phyloP scores from a whole-genome alignment of 164 flowering plant genomes.

The Magnolia kwangsiensis region DNA sequence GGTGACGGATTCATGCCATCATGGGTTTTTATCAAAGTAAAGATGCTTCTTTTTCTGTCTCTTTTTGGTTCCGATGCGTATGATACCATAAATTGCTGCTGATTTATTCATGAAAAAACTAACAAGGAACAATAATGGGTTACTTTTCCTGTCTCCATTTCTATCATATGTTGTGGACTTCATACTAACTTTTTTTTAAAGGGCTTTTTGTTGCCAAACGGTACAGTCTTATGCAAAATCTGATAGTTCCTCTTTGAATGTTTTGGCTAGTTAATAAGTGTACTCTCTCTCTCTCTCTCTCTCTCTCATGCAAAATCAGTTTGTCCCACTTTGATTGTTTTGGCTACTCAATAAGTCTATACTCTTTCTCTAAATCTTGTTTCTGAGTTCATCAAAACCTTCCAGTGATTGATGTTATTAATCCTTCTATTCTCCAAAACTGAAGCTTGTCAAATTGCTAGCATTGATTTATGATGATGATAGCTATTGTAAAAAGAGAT shows the following conservation, averaged over 20 bases:
- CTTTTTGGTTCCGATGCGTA: not conserved
- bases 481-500: too few relatives aligned
- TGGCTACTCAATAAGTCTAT: too few relatives aligned
- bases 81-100: not conserved
- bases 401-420: too few relatives aligned
- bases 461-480: too few relatives aligned
- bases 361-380: too few relatives aligned
- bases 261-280: too few relatives aligned
- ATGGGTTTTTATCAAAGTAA: conserved; percentile 89
- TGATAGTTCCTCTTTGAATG: not conserved
- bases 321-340: too few relatives aligned
- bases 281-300: too few relatives aligned
- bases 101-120: not conserved
- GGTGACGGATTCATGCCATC: conserved; percentile 94
- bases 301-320: too few relatives aligned
- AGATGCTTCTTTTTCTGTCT: not conserved
- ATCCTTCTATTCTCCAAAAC: too few relatives aligned
- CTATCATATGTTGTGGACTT: not conserved
- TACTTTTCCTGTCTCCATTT: not conserved
- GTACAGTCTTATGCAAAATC: not conserved
- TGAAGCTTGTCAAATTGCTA: too few relatives aligned
- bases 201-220: not conserved
- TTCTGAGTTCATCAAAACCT: too few relatives aligned
- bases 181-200: not conserved
- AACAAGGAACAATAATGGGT: not conserved